These are phyloP conservation scores for Globomyces pollinis-pini DNA, from an alignment of 192 early-diverging fungal genomes.

Conservation along the genomic window DNA sequence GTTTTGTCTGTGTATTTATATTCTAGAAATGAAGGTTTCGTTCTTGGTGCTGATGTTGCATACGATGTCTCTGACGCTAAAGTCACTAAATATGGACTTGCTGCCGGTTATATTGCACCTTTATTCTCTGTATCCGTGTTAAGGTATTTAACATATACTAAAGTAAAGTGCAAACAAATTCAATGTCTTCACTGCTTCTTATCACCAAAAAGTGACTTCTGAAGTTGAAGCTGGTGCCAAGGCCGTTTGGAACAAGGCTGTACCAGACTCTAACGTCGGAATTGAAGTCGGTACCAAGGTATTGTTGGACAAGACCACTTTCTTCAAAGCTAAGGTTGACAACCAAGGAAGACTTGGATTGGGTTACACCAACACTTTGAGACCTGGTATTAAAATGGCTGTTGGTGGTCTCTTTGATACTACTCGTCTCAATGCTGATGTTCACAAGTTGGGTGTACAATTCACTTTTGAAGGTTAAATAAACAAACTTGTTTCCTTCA, in stretches of 20 bases:
- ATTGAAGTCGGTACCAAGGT: slow-evolving; percentile 95
- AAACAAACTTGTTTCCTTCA: too few relatives aligned
- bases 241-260: slow-evolving; percentile 81
- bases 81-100: slow-evolving; percentile 81
- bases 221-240: slow-evolving; percentile 92
- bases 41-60: slow-evolving; percentile 86
- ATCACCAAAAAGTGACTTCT: slow-evolving; percentile 92
- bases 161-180: slow-evolving; percentile 69
- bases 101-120: slow-evolving; percentile 74
- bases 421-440: slow-evolving; percentile 84
- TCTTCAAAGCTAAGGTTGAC: slow-evolving; percentile 70
- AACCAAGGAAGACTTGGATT: slow-evolving; percentile 79
- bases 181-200: slow-evolving; percentile 80
- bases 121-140: slow-evolving; percentile 87
- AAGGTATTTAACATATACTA: slow-evolving; percentile 45
- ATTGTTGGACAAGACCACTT: slow-evolving; percentile 78
- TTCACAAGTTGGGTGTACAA: slow-evolving; percentile 89
- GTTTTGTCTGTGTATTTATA: slow-evolving; percentile 35
- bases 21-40: slow-evolving; percentile 86
- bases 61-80: slow-evolving; percentile 89
- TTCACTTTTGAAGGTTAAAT: slow-evolving; percentile 84
- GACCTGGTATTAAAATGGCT: slow-evolving; percentile 89
- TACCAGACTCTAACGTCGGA: slow-evolving; percentile 53
- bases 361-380: slow-evolving; percentile 87
- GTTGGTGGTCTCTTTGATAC: slow-evolving; percentile 92